phyloP scores from a whole-genome alignment of 2,329 filamentous ascomycete genomes.

The Niveomyces coronatus region DNA sequence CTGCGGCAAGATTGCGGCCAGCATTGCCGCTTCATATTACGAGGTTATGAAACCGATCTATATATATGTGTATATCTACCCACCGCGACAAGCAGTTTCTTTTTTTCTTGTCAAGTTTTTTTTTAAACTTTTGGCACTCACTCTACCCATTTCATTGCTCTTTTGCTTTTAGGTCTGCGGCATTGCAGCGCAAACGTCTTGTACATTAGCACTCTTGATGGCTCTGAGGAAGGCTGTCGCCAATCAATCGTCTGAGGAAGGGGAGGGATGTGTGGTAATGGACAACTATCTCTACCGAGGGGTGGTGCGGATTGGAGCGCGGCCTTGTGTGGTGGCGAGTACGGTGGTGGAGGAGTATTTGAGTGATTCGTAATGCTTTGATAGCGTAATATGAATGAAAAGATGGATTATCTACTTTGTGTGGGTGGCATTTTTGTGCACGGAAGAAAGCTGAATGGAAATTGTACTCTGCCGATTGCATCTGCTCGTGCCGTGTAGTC shows the following conservation, averaged over 20 bases:
- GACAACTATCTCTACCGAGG: background rate
- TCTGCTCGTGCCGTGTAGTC: too few relatives aligned
- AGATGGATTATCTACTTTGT: background rate
- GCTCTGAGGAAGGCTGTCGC: conserved; percentile 19
- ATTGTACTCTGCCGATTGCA: too few relatives aligned
- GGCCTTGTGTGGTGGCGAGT: background rate
- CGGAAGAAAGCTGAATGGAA: too few relatives aligned
- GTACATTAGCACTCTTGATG: conserved; percentile 21
- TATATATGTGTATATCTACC: background rate
- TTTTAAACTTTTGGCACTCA: background rate
- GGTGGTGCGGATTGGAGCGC: background rate
- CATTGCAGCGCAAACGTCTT: conserved; percentile 11
- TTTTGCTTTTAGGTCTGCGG: background rate
- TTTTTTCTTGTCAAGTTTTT: conserved; percentile 4
- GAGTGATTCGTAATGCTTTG: conserved; percentile 3
- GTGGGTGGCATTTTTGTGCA: too few relatives aligned
- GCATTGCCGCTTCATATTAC: conserved; percentile 4
- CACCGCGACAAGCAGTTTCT: background rate
- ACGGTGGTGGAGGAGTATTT: background rate
- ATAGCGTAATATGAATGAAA: conserved; percentile 4
- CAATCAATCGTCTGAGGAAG: background rate
- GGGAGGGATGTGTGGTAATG: conserved; percentile 5
- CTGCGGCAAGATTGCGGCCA: conserved; percentile 5
- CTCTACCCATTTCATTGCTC: conserved; percentile 10
- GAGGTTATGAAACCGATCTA: conserved; percentile 6